Evolutionary conservation across 2,329 filamentous ascomycete genomes (phyloP), one percentile per base, ranked within the genome.

Genomic region (Sporothrix euskadiensis): DNA sequence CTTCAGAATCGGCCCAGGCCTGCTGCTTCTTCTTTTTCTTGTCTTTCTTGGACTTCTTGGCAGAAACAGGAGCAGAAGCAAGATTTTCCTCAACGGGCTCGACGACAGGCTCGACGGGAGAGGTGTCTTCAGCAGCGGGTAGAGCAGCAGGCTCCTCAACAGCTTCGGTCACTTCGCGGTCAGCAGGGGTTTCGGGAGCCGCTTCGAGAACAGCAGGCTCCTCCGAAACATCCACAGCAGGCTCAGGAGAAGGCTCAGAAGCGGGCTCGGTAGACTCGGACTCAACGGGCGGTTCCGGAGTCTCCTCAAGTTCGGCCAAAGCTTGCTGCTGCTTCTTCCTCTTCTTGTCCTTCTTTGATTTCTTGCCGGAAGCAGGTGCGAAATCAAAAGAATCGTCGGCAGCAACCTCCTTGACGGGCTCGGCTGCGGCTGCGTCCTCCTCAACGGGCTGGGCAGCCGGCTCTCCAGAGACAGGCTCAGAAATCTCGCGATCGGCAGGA

Each of bases 21-120:
- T 69, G 65, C 10, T 30, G 16, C 47, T 56, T 69, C 41, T 41
- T 54, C 71, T 68, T 74, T 32, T 72, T 70, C 66, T 73, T 73
- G 54, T 63, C 65, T 39, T 75, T 73, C 44, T 75, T 73, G 30
- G 65, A 71, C 56, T 54, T 26, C 32, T 73, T 22, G 35, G 16
- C n/a, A 49, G 65, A 35, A 10, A 68, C 41, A 10, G 65, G 65
- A 12, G 65, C 44, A 19, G 35, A 35, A 22, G 52, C 65, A 35
- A 41, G 4, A 66, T 41, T 6, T 2, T 49, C 41, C 22, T 49
- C 61, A 19, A 14, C 61, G 9, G 10, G 19, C 19, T 26, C 30
- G n/a, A 12, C 6, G 32, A 9, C 32, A 16, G 26, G 22, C 8
- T 68, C 65, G 7, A 16, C 41, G 19, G 44, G 6, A 12, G 14